Conservation (phyloP, 2,329 filamentous ascomycete species). For the Fusarium nanum region DNA sequence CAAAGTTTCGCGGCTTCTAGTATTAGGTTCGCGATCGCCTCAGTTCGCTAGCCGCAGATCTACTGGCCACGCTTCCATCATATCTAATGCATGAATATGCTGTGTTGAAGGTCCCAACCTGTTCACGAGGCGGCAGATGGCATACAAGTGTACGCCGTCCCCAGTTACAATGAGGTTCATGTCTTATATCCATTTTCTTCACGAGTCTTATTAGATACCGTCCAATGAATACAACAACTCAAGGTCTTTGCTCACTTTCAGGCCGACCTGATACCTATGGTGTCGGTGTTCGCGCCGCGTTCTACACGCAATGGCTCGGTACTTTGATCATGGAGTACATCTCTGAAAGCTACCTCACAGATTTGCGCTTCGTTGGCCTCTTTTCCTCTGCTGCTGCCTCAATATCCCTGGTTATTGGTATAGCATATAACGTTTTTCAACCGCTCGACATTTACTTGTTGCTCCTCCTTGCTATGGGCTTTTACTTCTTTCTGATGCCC, state of each 20-base stretch:
- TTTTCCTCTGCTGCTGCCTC: slow-evolving; percentile 47
- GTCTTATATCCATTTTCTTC: not conserved
- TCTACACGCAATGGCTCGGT: slow-evolving; percentile 54
- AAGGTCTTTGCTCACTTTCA: slow-evolving; percentile 41
- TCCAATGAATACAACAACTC: slow-evolving; percentile 6
- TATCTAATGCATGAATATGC: slow-evolving; percentile 1
- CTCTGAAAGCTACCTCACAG: slow-evolving; percentile 44
- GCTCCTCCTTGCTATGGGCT: slow-evolving; percentile 48
- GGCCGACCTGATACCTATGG: slow-evolving; percentile 51
- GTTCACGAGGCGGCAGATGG: not conserved
- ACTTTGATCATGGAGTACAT: slow-evolving; percentile 49
- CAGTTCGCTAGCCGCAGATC: not conserved
- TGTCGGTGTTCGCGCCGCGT: slow-evolving; percentile 50
- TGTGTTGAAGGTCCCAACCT: not conserved
- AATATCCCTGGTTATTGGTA: slow-evolving; percentile 47
- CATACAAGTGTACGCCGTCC: slow-evolving; percentile 42
- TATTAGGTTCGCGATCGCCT: slow-evolving; percentile 26
- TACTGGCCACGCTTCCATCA: slow-evolving; percentile 9
- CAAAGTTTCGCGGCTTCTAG: slow-evolving; percentile 2
- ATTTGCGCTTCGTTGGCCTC: slow-evolving; percentile 50
- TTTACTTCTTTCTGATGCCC: slow-evolving; percentile 50
- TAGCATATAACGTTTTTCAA: slow-evolving; percentile 37
- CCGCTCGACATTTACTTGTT: slow-evolving; percentile 50
- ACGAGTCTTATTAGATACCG: not conserved
- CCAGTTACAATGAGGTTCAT: not conserved